Base-by-base conservation (phyloP, 768 basidiomycete species). In the Phylloporus arenicola region DNA sequence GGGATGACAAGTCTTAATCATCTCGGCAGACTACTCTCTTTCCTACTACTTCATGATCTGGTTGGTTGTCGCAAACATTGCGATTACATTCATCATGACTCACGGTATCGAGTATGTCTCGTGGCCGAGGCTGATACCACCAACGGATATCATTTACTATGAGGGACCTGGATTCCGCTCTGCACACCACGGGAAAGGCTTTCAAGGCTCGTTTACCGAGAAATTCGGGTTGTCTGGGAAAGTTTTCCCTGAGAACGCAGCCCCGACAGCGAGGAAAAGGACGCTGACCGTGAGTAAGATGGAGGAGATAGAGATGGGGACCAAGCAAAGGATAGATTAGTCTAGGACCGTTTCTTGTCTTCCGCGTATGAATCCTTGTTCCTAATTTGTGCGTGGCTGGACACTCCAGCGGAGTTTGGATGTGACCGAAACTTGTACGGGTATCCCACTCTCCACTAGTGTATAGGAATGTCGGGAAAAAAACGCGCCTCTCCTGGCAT, bases 71-170 rank as follows among this genome's bases (percentile, higher is more conserved):
- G 70, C 90, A 40, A 63, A 76, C 30, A 56, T 81, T 45, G 76
- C 92, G 12, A 69, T 86, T 51, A 57, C 72, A 40, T 93, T 88
- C 70, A 92, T 98, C 56, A 56, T 84, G 60, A 67, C 80, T n/a
- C 79, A 95, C 68, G 95, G 94, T 33, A 83, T 94, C 56, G 89
- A 92, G 54, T 99, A 96, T 64, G 95, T 99, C 48, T 80, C 88
- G 14, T 97, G 93, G 90, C 96, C 96, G 12, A 80, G 86, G 11
- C 77, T 99, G 48, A 79, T 88, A 55, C 87, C 91, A 0, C 82
- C 85, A 4, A 72, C 74, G 25, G 88, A 92, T 50, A 74, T 84
- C 45, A 85, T 98, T 49, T 83, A 88, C 62, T 99, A 97, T 67
- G 75, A 78, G 43, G 96, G 96, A 14, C 87, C 92, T 30, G 94